Conservation (phyloP, 495 filamentous ascomycete species). For the Echria macrotheca region DNA sequence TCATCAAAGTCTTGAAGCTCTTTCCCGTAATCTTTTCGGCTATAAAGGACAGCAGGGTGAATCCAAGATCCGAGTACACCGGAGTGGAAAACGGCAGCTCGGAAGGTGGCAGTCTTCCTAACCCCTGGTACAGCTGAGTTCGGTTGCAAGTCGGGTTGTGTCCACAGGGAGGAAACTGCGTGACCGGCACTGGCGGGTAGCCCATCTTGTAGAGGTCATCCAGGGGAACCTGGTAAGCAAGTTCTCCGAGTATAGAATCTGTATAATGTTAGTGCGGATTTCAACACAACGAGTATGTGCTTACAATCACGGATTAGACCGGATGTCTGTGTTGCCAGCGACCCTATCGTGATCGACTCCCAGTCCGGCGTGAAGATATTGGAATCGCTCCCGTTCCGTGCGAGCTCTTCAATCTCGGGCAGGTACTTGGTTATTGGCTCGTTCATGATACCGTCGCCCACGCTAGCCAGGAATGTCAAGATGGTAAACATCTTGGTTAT, state of each 20-base stretch:
- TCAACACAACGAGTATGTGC: slow-evolving; percentile 1
- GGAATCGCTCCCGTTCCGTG: slow-evolving; percentile 29
- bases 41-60: slow-evolving; percentile 33
- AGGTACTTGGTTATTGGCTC: slow-evolving; percentile 45
- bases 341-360: slow-evolving; percentile 51
- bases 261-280: slow-evolving; percentile 18
- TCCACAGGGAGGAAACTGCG: slow-evolving; percentile 42
- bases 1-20: slow-evolving; percentile 38
- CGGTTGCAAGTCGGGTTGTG: slow-evolving; percentile 32
- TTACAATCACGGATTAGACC: slow-evolving; percentile 44
- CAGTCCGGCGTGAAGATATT: slow-evolving; percentile 40
- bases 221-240: slow-evolving; percentile 31
- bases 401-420: slow-evolving; percentile 44
- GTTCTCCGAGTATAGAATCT: slow-evolving; percentile 39
- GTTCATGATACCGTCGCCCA: slow-evolving; percentile 33
- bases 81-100: slow-evolving; percentile 34
- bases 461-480: slow-evolving; percentile 36
- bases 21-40: slow-evolving; percentile 37
- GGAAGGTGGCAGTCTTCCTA: slow-evolving; percentile 31
- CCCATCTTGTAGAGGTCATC: slow-evolving; percentile 22
- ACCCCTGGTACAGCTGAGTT: slow-evolving; percentile 35
- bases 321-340: slow-evolving; percentile 48
- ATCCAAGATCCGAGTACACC: slow-evolving; percentile 36
- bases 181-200: slow-evolving; percentile 32
- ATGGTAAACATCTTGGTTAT: slow-evolving; percentile 47